These are phyloP conservation scores for Cryphonectria nitschkei DNA, from an alignment of 2,329 filamentous ascomycete genomes.

Conservation along the genomic window DNA sequence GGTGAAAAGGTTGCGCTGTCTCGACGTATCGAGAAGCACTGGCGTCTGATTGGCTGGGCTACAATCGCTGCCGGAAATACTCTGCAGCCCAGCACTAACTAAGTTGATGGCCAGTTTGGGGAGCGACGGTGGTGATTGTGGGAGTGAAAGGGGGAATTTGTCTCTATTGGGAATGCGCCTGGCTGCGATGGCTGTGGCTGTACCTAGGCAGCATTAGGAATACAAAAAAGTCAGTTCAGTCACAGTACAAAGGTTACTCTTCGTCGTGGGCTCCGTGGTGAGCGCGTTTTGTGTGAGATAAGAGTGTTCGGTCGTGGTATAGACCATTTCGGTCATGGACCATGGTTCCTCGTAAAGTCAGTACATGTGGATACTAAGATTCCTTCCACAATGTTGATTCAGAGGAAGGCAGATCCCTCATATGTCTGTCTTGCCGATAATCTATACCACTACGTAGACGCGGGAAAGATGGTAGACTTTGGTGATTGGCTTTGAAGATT, in stretches of 20 bases:
- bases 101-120: slow-evolving; percentile 2
- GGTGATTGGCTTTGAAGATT: background rate
- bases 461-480: background rate
- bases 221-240: slow-evolving; percentile 24
- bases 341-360: background rate
- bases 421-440: background rate
- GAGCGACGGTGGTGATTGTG: background rate
- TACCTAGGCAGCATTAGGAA: slow-evolving; percentile 21
- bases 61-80: slow-evolving; percentile 64
- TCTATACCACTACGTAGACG: background rate
- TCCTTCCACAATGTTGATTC: background rate
- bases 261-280: background rate
- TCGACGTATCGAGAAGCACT: slow-evolving; percentile 98
- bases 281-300: background rate
- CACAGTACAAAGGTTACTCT: background rate
- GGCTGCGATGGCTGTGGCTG: slow-evolving; percentile 6
- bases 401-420: background rate
- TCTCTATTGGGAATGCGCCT: background rate
- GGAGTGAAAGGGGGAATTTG: background rate
- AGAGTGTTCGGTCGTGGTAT: background rate
- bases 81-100: slow-evolving; percentile 36
- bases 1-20: slow-evolving; percentile 97
- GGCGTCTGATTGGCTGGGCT: slow-evolving; percentile 92
- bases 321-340: background rate
- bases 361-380: background rate